phyloP scores from a whole-genome alignment of 129 eudicot genomes.

The Flaveria trinervia region DNA sequence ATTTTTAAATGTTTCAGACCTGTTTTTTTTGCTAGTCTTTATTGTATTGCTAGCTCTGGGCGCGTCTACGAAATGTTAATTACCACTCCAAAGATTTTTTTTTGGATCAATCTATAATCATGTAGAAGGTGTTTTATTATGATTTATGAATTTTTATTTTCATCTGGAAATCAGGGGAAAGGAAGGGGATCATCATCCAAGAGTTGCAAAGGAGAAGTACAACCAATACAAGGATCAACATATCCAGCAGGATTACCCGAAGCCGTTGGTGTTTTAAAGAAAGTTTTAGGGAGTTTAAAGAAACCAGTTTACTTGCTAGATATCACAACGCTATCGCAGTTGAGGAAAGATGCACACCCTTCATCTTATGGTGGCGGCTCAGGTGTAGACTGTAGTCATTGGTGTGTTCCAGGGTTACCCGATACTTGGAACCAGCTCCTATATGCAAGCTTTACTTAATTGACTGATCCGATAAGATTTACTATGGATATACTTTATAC shows the following conservation, averaged over 20 bases:
- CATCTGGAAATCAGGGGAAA: slow-evolving; percentile 42
- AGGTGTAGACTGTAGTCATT: slow-evolving; percentile 56
- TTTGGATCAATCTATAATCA: background rate
- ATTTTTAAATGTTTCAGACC: too few species aligned
- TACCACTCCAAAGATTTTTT: background rate
- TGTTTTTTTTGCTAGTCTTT: too few species aligned
- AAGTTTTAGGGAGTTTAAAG: slow-evolving; percentile 39
- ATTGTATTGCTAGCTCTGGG: too few species aligned
- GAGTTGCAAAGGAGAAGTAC: slow-evolving; percentile 45
- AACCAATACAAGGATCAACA: slow-evolving; percentile 51
- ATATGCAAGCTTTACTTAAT: slow-evolving; percentile 34
- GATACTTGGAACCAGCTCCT: slow-evolving; percentile 60
- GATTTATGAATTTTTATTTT: background rate
- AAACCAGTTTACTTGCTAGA: slow-evolving; percentile 54
- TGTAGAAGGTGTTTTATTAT: background rate
- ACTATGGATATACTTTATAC: background rate
- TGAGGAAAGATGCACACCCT: slow-evolving; percentile 71
- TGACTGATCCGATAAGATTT: background rate
- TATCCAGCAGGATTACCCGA: slow-evolving; percentile 51
- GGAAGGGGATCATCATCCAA: slow-evolving; percentile 53
- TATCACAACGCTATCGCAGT: slow-evolving; percentile 51
- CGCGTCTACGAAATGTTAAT: background rate
- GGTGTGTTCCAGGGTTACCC: slow-evolving; percentile 57
- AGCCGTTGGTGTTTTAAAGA: slow-evolving; percentile 40
- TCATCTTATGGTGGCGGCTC: slow-evolving; percentile 43